Percentiles rank a stretch among this genome's conserved stretches.
These are phyloP conservation scores for Termitomyces sp. DNA, from an alignment of 768 basidiomycete species.

Conservation along the genomic window DNA sequence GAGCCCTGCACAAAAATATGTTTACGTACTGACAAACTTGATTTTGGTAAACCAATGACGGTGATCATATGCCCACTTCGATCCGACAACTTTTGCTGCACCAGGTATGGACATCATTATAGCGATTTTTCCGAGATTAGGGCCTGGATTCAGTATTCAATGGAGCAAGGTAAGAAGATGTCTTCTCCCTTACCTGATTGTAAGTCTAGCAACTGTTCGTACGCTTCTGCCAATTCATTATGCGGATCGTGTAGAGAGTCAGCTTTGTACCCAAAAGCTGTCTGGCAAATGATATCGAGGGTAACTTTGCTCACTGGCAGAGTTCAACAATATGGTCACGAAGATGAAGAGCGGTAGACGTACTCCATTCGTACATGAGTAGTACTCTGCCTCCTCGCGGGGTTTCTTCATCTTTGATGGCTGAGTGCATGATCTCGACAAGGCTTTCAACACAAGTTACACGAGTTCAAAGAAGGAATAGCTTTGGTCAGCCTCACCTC, in stretches of 20 bases:
- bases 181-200: slow-evolving; percentile 27
- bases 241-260: slow-evolving; percentile 39
- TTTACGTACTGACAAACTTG: slow-evolving; percentile 5
- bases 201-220: slow-evolving; percentile 34
- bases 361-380: slow-evolving; percentile 42
- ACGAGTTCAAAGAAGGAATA: background rate
- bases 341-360: slow-evolving; percentile 13
- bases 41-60: slow-evolving; percentile 11
- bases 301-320: slow-evolving; percentile 43
- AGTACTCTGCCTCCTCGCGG: slow-evolving; percentile 24
- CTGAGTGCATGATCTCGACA: slow-evolving; percentile 26
- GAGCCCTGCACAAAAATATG: background rate
- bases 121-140: slow-evolving; percentile 31
- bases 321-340: background rate
- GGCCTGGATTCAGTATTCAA: slow-evolving; percentile 8
- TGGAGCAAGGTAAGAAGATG: background rate
- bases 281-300: slow-evolving; percentile 46
- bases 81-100: slow-evolving; percentile 21
- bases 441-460: slow-evolving; percentile 19
- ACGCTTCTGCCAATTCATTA: slow-evolving; percentile 44
- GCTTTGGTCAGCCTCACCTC: slow-evolving; percentile 20
- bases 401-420: slow-evolving; percentile 21
- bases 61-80: slow-evolving; percentile 23
- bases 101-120: slow-evolving; percentile 31
- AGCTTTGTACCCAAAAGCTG: slow-evolving; percentile 42